Evolutionary conservation across 2,329 filamentous ascomycete species (phyloP), one percentile per base, ranked within the genome.

Genomic region (Fusarium beomiforme): DNA sequence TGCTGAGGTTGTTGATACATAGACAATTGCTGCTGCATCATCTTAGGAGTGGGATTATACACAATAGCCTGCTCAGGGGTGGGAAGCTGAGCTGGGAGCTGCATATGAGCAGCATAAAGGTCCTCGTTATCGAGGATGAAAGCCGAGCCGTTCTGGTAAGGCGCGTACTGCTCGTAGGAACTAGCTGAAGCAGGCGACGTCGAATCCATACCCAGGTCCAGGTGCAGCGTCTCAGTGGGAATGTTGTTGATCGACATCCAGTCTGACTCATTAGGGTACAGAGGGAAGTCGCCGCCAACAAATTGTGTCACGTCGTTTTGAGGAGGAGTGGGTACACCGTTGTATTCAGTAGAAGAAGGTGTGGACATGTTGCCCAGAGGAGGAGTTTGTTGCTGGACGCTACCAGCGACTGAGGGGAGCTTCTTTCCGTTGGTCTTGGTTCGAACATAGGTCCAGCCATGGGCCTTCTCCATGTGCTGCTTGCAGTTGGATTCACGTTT

Each of bases 401-500:
- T 86, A 64, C 80, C 82, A 29, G 84, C 84, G 59, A 84, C 83
- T 73, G 79, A 81, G 61, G 78, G 74, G 39, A 76, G 73, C 79
- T 87, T 89, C 83, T 92, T 93, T 79, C 93, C 92, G 78, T 97
- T 97, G 81, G 92, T 95, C 88, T 98, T 98, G 65, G 94, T 95
- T 71, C 95, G 92, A 59, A 95, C 88, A 75, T 98, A 98, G n/a
- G 87, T 86, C 92, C 93, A 97, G 64, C 91, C 91, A 77, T 98
- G 95, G 1, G 93, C 92, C 82, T 98, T 98, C 85, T 98, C 95
- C 95, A 98, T 98, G 83, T 98, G 95, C 82, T 98, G 95, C 81
- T 98, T 98, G 88, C 94, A 97, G 82, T 98, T 98, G 70, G 93
- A 96, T 84, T 97, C 93, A 64, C 95, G 92, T 86, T 98, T 98